Conservation (phyloP, 2,329 filamentous ascomycete genomes). For the Ascocoryne sarcoides region DNA sequence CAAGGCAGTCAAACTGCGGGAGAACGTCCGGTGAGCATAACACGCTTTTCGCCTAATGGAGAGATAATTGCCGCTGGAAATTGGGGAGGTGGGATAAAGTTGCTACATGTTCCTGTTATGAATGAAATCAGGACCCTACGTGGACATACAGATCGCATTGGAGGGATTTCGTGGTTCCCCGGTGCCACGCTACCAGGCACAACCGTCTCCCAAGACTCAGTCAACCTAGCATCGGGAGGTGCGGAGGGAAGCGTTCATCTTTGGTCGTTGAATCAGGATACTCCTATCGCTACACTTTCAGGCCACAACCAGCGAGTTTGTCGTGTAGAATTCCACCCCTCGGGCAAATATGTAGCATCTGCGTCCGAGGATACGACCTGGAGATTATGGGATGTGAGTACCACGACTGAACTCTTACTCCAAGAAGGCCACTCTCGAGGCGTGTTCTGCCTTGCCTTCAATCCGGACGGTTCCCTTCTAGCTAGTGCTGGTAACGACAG, state of each 20-base stretch:
- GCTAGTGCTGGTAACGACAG: constrained; percentile 92
- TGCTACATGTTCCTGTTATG: constrained; percentile 76
- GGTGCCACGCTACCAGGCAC: constrained; percentile 64
- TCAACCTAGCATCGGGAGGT: constrained; percentile 86
- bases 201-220: constrained; percentile 60
- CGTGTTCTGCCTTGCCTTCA: constrained; percentile 85
- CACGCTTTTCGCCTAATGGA: constrained; percentile 79
- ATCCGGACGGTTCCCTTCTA: constrained; percentile 79
- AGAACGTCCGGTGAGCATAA: constrained; percentile 85
- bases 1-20: constrained; percentile 90
- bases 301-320: constrained; percentile 85
- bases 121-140: constrained; percentile 67
- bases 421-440: constrained; percentile 95
- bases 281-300: constrained; percentile 69
- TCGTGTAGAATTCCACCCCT: constrained; percentile 89
- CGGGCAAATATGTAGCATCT: constrained; percentile 79
- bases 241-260: constrained; percentile 81
- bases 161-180: constrained; percentile 85
- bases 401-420: constrained; percentile 70
- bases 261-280: constrained; percentile 83
- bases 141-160: constrained; percentile 82
- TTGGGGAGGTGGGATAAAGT: constrained; percentile 82
- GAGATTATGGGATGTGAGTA: constrained; percentile 91
- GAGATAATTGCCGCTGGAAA: constrained; percentile 81
- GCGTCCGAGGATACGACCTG: constrained; percentile 95